Evolutionary conservation across 768 basidiomycete genomes (phyloP), one percentile per base, ranked within the genome.

Genomic region (Suillus ampliporus): DNA sequence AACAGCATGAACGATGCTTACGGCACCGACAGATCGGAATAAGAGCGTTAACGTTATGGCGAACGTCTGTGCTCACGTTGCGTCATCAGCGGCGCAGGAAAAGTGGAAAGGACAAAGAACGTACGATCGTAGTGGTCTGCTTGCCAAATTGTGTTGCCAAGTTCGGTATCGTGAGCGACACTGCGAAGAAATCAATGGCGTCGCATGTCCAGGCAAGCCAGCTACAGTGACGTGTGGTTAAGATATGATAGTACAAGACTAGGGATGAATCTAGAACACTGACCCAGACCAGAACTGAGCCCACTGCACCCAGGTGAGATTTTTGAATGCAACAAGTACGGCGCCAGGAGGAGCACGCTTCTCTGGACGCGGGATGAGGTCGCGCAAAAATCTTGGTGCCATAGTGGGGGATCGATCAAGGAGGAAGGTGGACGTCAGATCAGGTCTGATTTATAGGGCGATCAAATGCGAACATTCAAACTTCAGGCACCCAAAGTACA

Each of bases 1-100:
- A 38, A 26, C 57, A 41, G 43, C 26, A 5, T 6, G 43, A 28
- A 57, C 37, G 44, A 62, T 47, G 67, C 83, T 71, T 44, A 83
- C 89, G 46, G 91, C 90, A 38, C 91, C 91, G 57, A 84, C 78
- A 5, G 92, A 90, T 63, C 96, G 87, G 82, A 98, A 91, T n/a
- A 99, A 85, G 1, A 99, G 82, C 0, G 96, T 97, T 54, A 97
- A 82, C 7, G 96, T 97, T 71, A 99, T 95, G 5, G 93, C 84
- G 21, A 89, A 88, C 53, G 92, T 92, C 83, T 83, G 61, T 23
- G 17, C 15, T 10, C 37, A 17, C 17, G 44, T 8, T n/a, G 2
- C 8, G 31, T 31, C 31, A 41, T 50, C 15, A 64, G 57, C 53
- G 48, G 31, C 41, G 44, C 37, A 8, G 21, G 35, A 28, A 53